Evolutionary conservation across 108 stramenopile genomes (phyloP), one percentile per base, ranked within the genome.

Genomic region (Nitzschia sp.): DNA sequence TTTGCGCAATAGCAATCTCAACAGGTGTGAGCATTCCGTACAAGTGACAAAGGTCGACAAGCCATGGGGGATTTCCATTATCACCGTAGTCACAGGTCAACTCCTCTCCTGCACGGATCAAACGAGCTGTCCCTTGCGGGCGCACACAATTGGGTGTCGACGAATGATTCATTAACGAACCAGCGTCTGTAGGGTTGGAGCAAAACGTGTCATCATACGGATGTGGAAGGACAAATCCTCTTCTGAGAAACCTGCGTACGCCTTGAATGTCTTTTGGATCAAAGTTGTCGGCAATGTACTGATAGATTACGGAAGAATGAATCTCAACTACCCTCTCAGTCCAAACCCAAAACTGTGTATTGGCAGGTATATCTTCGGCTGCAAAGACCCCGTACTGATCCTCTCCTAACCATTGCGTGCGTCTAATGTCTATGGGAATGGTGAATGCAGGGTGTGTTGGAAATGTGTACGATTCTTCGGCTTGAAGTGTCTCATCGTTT

Each of bases 151-250:
- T 72, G 22, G 71, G 63, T 42, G 53, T 63, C 17, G 53, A 57
- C 8, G 54, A 57, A 64, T 72, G 71, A 54, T 72, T 72, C 40
- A 63, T 72, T 17, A 64, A 56, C 17, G 62, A 39, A 3, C 71
- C 71, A 5, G 71, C 52, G 53, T 72, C 71, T 8, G 71, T 72
- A 9, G 71, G 71, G 57, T 72, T 72, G 53, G 71, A 72, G n/a
- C 64, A 54, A 37, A 63, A 72, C 15, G n/a, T 52, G 19, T 72
- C 55, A 56, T 72, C 71, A 10, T 72, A 43, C 29, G 62, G 56
- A 6, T 56, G 17, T 29, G 48, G 64, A 20, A 73, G 51, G 6
- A 73, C 65, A 41, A 73, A 73, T 0, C 72, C 72, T 37, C 64
- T 56, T 25, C 65, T 15, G n/a, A 73, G 29, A 60, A 73, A 73